Evolutionary conservation across 176 grass and related monocot genomes (phyloP), one percentile per base, ranked within the genome.

Genomic region (Elymus sibiricus): DNA sequence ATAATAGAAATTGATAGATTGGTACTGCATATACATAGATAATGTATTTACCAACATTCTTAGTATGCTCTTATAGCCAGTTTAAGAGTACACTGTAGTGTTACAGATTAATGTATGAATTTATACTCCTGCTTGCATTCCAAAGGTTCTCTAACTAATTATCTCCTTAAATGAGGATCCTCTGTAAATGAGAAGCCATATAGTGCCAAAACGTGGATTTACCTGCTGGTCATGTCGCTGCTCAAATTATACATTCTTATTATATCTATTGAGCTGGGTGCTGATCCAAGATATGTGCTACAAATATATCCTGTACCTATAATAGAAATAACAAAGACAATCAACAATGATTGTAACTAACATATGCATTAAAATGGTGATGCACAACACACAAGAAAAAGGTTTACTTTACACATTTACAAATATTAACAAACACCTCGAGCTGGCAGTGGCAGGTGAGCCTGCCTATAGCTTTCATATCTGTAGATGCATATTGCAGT

Each of bases 261-360:
- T 78, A 94, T 94, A 74, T 95, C 96, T 42, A 92, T 94, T 81
- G 90, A 86, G 86, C 76, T 87, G 38, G 94, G 88, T 22, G 34
- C 64, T 69, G 74, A 32, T 69, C 88, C 88, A 94, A 98, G 82
- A 82, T 94, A 95, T 79, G 94, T 92, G 86, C 88, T 94, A 72
- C 96, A 98, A 83, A 94, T 78, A 89, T 95, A 91, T 37, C 96
- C 92, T 64, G 90, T 98, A 68, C 96, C 96, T 98, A 88, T 73
- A 55, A 91, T 79, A 80, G 38, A 80, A 35, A 19, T 53, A 74
- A 58, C 43, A 73, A 17, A 70, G n/a, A 79, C 22, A 73, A 34
- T 78, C 63, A 70, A 21, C 34, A 64, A 60, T 25, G 9, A 71
- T 35, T 63, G 70, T 28, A 93, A 40, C 40, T 43, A 29, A 70